Evolutionary conservation across 164 flowering plant species (phyloP).

Genomic region (Aristolochia contorta): DNA sequence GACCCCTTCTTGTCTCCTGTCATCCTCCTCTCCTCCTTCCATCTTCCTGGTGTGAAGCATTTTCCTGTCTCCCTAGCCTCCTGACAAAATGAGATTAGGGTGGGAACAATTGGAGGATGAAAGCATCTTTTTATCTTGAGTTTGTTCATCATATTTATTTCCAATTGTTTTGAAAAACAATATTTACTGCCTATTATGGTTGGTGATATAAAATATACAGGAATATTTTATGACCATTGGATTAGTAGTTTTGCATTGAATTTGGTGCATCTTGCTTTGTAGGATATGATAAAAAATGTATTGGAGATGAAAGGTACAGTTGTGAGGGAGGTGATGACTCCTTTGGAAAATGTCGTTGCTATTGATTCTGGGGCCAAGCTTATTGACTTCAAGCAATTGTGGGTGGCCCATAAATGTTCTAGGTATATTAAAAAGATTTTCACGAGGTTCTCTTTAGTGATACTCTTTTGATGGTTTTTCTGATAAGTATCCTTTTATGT

Average conservation of each 20-base stretch:
- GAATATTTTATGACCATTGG: background rate
- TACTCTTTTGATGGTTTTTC: background rate
- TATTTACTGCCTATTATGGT: too few relatives aligned
- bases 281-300: constrained; percentile 99
- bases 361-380: constrained; percentile 89
- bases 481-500: constrained; percentile 2
- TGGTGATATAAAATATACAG: background rate
- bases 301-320: constrained; percentile 95
- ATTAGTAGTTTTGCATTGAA: background rate
- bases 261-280: constrained; percentile 13
- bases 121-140: too few relatives aligned
- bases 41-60: too few relatives aligned
- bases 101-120: too few relatives aligned
- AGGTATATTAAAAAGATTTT: constrained; percentile 33
- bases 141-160: too few relatives aligned
- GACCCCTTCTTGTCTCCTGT: too few relatives aligned
- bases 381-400: constrained; percentile 66
- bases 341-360: constrained; percentile 96
- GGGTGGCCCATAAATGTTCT: constrained; percentile 96
- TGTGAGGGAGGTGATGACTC: constrained; percentile 99
- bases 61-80: too few relatives aligned
- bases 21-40: too few relatives aligned
- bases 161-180: too few relatives aligned
- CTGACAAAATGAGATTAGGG: too few relatives aligned
- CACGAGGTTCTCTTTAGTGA: background rate